phyloP scores from a whole-genome alignment of 2,329 filamentous ascomycete species.

The Colletotrichum scovillei region DNA sequence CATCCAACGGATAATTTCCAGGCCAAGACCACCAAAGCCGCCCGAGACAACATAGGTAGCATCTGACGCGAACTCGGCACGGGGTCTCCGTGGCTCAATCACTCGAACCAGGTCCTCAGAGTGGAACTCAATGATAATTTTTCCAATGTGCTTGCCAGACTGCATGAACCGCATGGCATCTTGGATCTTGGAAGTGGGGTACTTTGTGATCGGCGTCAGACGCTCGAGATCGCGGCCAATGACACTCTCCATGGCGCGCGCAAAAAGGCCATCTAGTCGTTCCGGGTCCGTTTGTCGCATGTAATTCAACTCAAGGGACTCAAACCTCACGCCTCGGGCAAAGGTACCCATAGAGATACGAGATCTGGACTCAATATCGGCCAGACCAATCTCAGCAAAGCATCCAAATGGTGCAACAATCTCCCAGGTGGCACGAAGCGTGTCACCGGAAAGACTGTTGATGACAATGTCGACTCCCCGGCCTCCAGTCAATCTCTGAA shows the following conservation, averaged over 20 bases:
- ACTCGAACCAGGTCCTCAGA: slow-evolving; percentile 7
- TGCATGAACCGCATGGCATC: slow-evolving; percentile 58
- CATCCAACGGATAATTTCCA: slow-evolving; percentile 50
- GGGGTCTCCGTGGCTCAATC: slow-evolving; percentile 5
- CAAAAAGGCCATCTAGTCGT: slow-evolving; percentile 21
- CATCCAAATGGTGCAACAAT: slow-evolving; percentile 45
- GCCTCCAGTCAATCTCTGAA: slow-evolving; percentile 42
- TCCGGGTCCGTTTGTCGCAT: slow-evolving; percentile 8
- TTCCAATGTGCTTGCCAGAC: slow-evolving; percentile 55
- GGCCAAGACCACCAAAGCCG: slow-evolving; percentile 45
- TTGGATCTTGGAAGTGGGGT: slow-evolving; percentile 42
- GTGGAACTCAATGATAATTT: slow-evolving; percentile 50
- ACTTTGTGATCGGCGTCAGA: slow-evolving; percentile 40
- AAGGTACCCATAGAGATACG: slow-evolving; percentile 3
- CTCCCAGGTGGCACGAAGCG: slow-evolving; percentile 41
- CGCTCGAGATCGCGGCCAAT: not conserved
- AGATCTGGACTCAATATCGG: not conserved
- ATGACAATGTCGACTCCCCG: slow-evolving; percentile 44
- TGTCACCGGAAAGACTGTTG: slow-evolving; percentile 43
- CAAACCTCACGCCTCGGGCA: slow-evolving; percentile 13
- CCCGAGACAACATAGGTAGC: slow-evolving; percentile 13
- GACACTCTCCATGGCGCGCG: not conserved
- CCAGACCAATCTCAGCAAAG: slow-evolving; percentile 42
- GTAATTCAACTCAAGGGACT: slow-evolving; percentile 21
- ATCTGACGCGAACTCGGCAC: slow-evolving; percentile 32